Conservation (phyloP, 306 rosid species). For the Sphenostylis stenocarpa region DNA sequence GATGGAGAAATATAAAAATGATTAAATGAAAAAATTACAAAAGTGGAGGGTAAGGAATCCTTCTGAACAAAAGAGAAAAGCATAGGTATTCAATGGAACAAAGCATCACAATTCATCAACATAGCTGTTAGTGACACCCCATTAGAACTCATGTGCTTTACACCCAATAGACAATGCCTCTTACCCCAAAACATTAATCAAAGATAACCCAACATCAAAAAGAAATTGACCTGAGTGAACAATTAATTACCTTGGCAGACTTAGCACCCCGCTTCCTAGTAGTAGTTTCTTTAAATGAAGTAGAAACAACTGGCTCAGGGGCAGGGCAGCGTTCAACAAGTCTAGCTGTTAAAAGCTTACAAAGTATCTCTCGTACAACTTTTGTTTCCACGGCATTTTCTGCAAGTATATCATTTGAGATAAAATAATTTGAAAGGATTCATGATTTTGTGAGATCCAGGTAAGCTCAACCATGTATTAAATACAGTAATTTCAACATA, state of each 20-base stretch:
- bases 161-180: neutral
- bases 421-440: constrained; percentile 10
- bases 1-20: neutral
- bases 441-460: neutral
- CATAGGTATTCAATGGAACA: neutral
- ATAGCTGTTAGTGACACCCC: neutral
- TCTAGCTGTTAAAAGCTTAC: constrained; percentile 57
- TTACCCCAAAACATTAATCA: neutral
- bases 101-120: constrained; percentile 10
- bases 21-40: neutral
- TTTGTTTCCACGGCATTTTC: constrained; percentile 50
- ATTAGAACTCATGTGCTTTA: neutral
- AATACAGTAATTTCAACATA: constrained; percentile 1
- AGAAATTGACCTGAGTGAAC: constrained; percentile 27
- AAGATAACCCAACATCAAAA: neutral
- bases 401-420: constrained; percentile 34
- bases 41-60: constrained; percentile 7
- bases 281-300: constrained; percentile 40
- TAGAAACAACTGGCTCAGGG: constrained; percentile 60
- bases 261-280: constrained; percentile 68
- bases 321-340: constrained; percentile 84
- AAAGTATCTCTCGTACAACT: constrained; percentile 53
- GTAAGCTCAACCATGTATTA: constrained; percentile 6
- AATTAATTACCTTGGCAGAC: constrained; percentile 69
- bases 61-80: neutral